These are phyloP conservation scores for Gloeostereum incarnatum DNA, from an alignment of 768 basidiomycete genomes.

Conservation along the genomic window DNA sequence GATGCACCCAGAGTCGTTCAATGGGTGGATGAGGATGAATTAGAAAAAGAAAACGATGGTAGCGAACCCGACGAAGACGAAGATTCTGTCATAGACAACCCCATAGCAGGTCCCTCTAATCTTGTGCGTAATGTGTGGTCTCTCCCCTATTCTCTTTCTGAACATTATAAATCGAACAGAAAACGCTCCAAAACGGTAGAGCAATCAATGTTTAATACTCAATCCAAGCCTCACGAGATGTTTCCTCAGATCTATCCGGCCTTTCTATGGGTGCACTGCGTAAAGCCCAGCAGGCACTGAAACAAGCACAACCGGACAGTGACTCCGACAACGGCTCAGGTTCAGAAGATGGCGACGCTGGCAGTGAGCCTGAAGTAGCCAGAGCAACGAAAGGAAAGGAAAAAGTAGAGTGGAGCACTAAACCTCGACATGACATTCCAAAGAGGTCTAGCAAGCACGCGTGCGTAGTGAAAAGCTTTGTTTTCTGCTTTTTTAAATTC, in stretches of 20 bases:
- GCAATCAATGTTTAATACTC: not conserved
- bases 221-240: conserved; percentile 1
- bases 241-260: conserved; percentile 40
- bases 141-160: conserved; percentile 3
- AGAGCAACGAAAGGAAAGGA: conserved; percentile 25
- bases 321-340: conserved; percentile 29
- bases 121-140: not conserved
- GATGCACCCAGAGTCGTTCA: conserved; percentile 53
- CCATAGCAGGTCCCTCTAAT: conserved; percentile 15
- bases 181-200: conserved; percentile 9
- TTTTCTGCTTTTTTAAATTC: conserved; percentile 2
- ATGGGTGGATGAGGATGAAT: conserved; percentile 46
- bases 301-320: conserved; percentile 27
- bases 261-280: conserved; percentile 59
- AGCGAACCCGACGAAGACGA: conserved; percentile 18
- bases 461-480: conserved; percentile 37
- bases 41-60: conserved; percentile 26
- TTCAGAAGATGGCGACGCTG: conserved; percentile 9
- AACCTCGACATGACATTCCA: conserved; percentile 33
- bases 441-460: conserved; percentile 80
- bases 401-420: conserved; percentile 32
- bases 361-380: conserved; percentile 7
- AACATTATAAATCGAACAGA: conserved; percentile 10
- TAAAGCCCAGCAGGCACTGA: conserved; percentile 51
- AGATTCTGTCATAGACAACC: conserved; percentile 20